Conservation (phyloP, 352 stramenopile species). For the Phytopythium chamaehyphon region DNA sequence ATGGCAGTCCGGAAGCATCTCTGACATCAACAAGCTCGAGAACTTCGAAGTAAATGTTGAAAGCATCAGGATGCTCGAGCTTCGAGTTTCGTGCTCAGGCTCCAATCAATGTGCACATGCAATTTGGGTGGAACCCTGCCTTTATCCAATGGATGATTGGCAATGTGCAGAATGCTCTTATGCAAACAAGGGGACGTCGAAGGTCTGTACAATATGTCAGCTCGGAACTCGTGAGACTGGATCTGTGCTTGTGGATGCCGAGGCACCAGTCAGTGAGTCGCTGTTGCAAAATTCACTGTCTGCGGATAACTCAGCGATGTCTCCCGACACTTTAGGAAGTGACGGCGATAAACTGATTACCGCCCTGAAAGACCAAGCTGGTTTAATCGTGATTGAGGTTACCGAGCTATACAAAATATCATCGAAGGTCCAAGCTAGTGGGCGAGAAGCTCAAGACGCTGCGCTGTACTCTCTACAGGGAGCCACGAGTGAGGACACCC, state of each 20-base stretch:
- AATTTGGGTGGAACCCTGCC: constrained; percentile 74
- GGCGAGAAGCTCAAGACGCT: constrained; percentile 3
- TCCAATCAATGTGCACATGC: constrained; percentile 80
- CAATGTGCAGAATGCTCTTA: constrained; percentile 56
- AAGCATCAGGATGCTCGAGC: constrained; percentile 71
- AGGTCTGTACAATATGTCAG: constrained; percentile 48
- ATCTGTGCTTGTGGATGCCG: neutral
- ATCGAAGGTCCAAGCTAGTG: constrained; percentile 4
- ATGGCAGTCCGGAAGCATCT: constrained; percentile 72
- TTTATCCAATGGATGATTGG: constrained; percentile 72
- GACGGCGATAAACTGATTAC: neutral
- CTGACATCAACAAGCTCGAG: constrained; percentile 31
- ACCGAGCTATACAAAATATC: constrained; percentile 24
- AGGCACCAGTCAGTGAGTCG: neutral
- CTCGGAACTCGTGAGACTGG: constrained; percentile 20
- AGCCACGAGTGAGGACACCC: neutral
- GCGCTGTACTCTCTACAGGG: constrained; percentile 3
- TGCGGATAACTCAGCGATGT: neutral
- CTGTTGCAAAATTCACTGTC: neutral
- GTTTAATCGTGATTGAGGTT: constrained; percentile 24
- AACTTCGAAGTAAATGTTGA: constrained; percentile 56
- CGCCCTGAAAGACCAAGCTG: constrained; percentile 15
- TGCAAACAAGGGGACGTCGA: constrained; percentile 58
- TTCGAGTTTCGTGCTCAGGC: constrained; percentile 60
- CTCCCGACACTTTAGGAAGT: neutral